Conservation (phyloP, 2,329 filamentous ascomycete genomes). For the Ophiostoma novo-ulmi region DNA sequence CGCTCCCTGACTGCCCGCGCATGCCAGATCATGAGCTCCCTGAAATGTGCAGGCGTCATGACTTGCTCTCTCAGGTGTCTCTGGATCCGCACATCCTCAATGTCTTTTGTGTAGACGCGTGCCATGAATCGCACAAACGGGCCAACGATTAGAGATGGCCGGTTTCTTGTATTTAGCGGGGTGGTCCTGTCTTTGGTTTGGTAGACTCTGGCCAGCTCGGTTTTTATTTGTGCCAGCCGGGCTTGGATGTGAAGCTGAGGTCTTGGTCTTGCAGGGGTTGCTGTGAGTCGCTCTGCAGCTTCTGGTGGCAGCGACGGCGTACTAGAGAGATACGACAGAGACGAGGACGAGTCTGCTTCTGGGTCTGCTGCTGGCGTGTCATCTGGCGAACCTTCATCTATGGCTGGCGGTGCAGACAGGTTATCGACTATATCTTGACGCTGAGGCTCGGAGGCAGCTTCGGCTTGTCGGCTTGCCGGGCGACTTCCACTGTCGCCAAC, state of each 20-base stretch:
- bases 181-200: neutral
- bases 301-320: neutral
- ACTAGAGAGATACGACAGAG: neutral
- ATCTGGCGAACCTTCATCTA: neutral
- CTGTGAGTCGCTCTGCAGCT: neutral
- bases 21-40: constrained; percentile 12
- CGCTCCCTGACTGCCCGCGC: neutral
- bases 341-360: neutral
- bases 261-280: neutral
- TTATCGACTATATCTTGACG: too few species aligned
- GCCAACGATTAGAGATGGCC: neutral
- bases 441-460: too few species aligned
- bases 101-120: neutral
- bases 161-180: neutral
- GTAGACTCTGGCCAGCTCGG: neutral
- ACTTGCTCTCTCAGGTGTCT: neutral
- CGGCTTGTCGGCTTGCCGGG: too few species aligned
- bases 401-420: neutral
- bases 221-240: neutral
- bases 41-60: neutral
- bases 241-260: neutral
- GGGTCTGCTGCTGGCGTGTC: neutral
- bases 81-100: constrained; percentile 12
- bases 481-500: neutral
- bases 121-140: constrained; percentile 15